Base-by-base conservation (phyloP, 306 rosid genomes). In the Clitoria ternatea region DNA sequence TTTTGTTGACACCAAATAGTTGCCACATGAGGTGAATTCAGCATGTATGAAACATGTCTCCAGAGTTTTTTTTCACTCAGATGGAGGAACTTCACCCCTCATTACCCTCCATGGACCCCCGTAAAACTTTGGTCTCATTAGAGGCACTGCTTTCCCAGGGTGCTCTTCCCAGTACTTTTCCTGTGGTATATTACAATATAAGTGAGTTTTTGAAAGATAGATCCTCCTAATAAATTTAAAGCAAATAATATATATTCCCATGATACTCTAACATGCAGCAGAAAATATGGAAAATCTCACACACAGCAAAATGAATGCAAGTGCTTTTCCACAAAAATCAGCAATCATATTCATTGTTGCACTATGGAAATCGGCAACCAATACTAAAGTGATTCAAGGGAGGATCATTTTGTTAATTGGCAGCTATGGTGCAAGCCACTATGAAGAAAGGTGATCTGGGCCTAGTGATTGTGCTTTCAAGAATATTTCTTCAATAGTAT, bases 151-250 rank as follows among this genome's bases (percentile, higher is more conserved):
- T 72, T 79, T 83, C 35, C 95, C 95, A 11, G 95, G 96, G 45
- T 89, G 92, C 47, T 92, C 95, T 81, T 89, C 96, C 98, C 98
- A 92, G 75, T 89, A 92, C 73, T 89, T 92, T 72, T 92, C 98
- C 95, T 92, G 85, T 23, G 35, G n/a, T n/a, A 36, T 14, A 57
- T 64, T 47, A 45, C 35, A 75, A 61, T 44, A 65, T 36, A 17
- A 40, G 75, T 47, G 24, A 53, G 70, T 7, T 22, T 61, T 19
- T 61, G 17, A 43, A 60, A 59, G 4, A 26, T 59, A 40, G 40
- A 39, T 40, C 15, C 32, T 30, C 14, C 24, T 17, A 44, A 36
- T 35, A 71, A 11, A 55, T 54, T 40, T 37, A 4, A 65, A 49
- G 4, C 36, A 22, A 47, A 33, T 6, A 47, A 43, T 13, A 57